phyloP scores from a whole-genome alignment of 768 basidiomycete species.

The Lentinula guzmanii region DNA sequence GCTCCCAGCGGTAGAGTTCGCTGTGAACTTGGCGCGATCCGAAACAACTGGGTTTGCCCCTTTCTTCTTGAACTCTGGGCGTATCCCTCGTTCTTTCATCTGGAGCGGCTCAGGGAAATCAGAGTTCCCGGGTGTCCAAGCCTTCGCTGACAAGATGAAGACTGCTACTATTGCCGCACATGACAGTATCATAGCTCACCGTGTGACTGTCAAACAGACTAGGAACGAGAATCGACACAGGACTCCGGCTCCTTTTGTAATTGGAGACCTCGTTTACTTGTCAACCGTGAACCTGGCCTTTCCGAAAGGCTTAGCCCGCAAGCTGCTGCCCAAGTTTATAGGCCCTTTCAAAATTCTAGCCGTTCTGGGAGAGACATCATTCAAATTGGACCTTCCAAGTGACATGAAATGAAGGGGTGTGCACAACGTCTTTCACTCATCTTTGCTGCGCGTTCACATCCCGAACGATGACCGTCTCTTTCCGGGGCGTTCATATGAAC shows the following conservation, averaged over 20 bases:
- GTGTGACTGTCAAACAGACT: no score
- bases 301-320: slow-evolving; percentile 24
- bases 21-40: not conserved
- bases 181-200: no score
- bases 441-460: slow-evolving; percentile 16
- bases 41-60: slow-evolving; percentile 14
- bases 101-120: no score
- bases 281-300: slow-evolving; percentile 25
- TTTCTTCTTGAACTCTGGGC: not conserved
- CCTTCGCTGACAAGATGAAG: no score
- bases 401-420: slow-evolving; percentile 17
- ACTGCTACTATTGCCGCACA: no score
- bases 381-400: slow-evolving; percentile 18
- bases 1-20: slow-evolving; percentile 11
- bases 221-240: no score
- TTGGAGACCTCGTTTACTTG: slow-evolving; percentile 24
- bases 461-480: not conserved
- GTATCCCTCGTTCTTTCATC: slow-evolving; percentile 7
- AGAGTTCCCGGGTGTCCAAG: no score
- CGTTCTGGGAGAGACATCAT: slow-evolving; percentile 11
- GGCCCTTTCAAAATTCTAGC: slow-evolving; percentile 23
- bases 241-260: no score
- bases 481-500: no score
- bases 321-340: slow-evolving; percentile 27
- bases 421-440: slow-evolving; percentile 23